Base-by-base conservation (phyloP, 1,284 basidiomycete species). In the Cerioporus squamosus region DNA sequence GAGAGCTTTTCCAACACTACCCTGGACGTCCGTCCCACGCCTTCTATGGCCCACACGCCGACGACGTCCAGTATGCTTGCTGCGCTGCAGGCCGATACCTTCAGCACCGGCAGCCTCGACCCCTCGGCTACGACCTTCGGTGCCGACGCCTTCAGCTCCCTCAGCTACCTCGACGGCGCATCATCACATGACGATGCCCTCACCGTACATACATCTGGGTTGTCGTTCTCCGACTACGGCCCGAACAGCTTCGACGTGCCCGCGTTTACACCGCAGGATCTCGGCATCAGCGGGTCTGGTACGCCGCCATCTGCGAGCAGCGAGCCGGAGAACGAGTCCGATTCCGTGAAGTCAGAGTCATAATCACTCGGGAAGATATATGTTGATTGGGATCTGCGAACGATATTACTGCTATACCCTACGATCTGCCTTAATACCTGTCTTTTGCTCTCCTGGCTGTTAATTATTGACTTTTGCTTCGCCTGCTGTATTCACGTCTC, bases 1-100 rank as follows among this genome's bases (percentile, higher is more conserved):
- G 91, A 91, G 70, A 84, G 74, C 65, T 91, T 90, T 66, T 78
- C 79, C 42, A 70, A 81, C 50, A 64, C 57, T n/a, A 62, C 63
- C 26, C 77, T 88, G 65, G 86, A 90, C 59, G 78, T 81, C 49
- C 81, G 87, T 14, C 74, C 77, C 3, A 51, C 65, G 9, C 68
- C 69, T 72, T 69, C 82, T 65, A 84, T 92, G 83, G 81, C 79
- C 14, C 85, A 91, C 70, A 90, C 90, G 29, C 91, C 91, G 14
- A 93, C 91, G 22, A 93, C 91, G 26, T 91, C 90, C 51, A 92
- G 88, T 73, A 93, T 93, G 91, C 83, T 93, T 62, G 91, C 91
- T 46, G 90, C 90, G 9, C 78, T 93, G 62, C 90, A 91, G 70
- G 83, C 87, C 47, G 91, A 92, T 58, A 70, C 84, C 29, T 93